Evolutionary conservation across 2,329 filamentous ascomycete genomes (phyloP).

Genomic region (Fusarium brevicatenulatum): DNA sequence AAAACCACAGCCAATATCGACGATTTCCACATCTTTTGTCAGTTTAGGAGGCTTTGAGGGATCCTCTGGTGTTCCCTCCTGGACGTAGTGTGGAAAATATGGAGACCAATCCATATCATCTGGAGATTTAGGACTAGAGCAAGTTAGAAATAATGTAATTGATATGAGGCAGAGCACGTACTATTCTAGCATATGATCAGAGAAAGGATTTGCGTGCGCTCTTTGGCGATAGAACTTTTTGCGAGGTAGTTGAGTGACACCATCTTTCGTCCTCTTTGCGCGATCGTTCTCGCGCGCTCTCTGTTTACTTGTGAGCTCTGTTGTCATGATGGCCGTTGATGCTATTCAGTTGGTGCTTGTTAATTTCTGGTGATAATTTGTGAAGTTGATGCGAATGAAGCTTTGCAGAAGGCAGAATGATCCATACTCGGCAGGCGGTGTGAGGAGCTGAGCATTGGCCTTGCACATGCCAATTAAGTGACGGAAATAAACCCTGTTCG

Average conservation of each 20-base stretch:
- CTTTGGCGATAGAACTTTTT: slow-evolving; percentile 98
- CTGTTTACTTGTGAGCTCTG: slow-evolving; percentile 61
- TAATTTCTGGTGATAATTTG: slow-evolving; percentile 22
- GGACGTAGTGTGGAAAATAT: slow-evolving; percentile 80
- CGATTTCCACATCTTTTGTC: slow-evolving; percentile 81
- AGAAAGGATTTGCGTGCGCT: slow-evolving; percentile 98
- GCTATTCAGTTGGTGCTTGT: slow-evolving; percentile 6
- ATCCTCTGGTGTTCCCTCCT: slow-evolving; percentile 50
- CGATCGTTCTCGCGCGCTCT: slow-evolving; percentile 75
- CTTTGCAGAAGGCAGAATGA: slow-evolving; percentile 27
- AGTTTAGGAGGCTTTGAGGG: slow-evolving; percentile 43
- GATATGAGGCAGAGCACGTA: slow-evolving; percentile 52
- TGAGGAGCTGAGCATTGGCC: slow-evolving; percentile 3
- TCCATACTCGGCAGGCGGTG: slow-evolving; percentile 45
- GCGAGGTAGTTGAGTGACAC: slow-evolving; percentile 75
- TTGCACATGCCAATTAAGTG: slow-evolving; percentile 32
- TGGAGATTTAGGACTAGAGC: slow-evolving; percentile 76
- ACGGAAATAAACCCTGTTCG: slow-evolving; percentile 26
- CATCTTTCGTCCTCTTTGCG: slow-evolving; percentile 62
- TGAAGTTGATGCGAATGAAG: slow-evolving; percentile 20
- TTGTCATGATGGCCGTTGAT: slow-evolving; percentile 40
- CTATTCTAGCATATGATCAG: slow-evolving; percentile 91
- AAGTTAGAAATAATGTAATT: slow-evolving; percentile 21
- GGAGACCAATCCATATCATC: slow-evolving; percentile 90
- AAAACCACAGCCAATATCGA: slow-evolving; percentile 97